Percentiles rank a stretch among this genome's conserved stretches.
phyloP scores from a whole-genome alignment of 257 asterid genomes.

The Thymus quinquecostatus region DNA sequence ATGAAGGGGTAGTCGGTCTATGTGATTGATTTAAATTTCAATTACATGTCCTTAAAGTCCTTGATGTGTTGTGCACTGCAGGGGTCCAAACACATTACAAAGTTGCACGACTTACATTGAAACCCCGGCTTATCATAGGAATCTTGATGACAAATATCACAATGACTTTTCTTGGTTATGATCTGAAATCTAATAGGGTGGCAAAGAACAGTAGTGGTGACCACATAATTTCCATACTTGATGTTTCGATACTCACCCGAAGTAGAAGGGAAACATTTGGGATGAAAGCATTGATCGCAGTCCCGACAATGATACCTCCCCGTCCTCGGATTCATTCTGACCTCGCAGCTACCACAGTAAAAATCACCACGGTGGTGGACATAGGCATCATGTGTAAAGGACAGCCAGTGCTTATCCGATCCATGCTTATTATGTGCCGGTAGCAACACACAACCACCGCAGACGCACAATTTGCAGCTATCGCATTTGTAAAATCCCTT shows the following conservation, averaged over 20 bases:
- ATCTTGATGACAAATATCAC: too few relatives aligned
- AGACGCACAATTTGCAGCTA: not conserved
- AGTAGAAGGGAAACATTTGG: not conserved
- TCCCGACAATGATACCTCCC: constrained; percentile 3
- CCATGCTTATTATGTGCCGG: not conserved
- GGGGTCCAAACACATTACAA: too few relatives aligned
- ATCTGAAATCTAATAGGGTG: not conserved
- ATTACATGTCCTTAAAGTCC: too few relatives aligned
- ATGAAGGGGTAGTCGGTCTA: too few relatives aligned
- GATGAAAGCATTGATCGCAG: not conserved
- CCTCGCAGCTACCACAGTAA: not conserved
- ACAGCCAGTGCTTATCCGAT: not conserved
- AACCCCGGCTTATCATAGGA: too few relatives aligned
- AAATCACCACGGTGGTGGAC: too few relatives aligned
- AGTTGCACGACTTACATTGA: too few relatives aligned
- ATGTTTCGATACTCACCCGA: not conserved
- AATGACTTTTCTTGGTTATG: not conserved
- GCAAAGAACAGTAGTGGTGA: not conserved
- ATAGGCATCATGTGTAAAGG: not conserved
- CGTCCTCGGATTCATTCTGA: not conserved
- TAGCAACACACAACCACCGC: not conserved
- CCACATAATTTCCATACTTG: too few relatives aligned
- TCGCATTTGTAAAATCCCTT: not conserved
- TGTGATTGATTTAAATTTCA: too few relatives aligned
- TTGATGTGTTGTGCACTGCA: too few relatives aligned